phyloP scores from a whole-genome alignment of 495 filamentous ascomycete genomes.

The Lasiosphaeriaceae sp. region DNA sequence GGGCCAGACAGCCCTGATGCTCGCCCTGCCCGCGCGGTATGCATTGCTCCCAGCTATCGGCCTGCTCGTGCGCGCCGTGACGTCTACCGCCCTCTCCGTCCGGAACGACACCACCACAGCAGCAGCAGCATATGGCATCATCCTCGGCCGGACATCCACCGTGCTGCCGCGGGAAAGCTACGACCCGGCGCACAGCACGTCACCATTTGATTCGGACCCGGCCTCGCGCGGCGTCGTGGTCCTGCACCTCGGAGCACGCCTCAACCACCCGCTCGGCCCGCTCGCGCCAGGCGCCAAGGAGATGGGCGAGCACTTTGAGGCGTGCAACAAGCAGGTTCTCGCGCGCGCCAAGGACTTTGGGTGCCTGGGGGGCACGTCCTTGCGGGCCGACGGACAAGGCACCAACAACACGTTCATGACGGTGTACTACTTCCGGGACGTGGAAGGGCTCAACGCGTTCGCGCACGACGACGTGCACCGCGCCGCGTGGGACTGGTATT shows the following conservation, averaged over 20 bases:
- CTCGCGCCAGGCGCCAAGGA: conserved; percentile 29
- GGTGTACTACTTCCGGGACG: conserved; percentile 44
- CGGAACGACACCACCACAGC: not conserved
- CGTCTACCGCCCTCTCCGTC: conserved; percentile 20
- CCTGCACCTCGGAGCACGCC: conserved; percentile 23
- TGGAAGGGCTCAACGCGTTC: conserved; percentile 47
- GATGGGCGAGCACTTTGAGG: conserved; percentile 22
- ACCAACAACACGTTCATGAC: conserved; percentile 33
- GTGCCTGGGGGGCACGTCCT: conserved; percentile 23
- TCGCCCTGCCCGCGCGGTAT: conserved; percentile 35
- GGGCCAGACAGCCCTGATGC: conserved; percentile 31
- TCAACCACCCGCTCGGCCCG: conserved; percentile 31
- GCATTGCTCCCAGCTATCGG: conserved; percentile 31
- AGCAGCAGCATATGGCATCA: conserved; percentile 2
- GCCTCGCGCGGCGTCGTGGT: conserved; percentile 14
- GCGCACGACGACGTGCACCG: conserved; percentile 45
- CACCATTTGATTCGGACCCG: not conserved
- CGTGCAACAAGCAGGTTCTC: conserved; percentile 9
- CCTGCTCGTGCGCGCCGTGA: conserved; percentile 28
- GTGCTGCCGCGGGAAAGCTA: conserved; percentile 7
- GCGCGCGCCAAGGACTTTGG: conserved; percentile 29
- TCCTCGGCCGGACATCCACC: conserved; percentile 8
- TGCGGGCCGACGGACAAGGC: conserved; percentile 17
- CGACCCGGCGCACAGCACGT: not conserved
- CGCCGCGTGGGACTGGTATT: conserved; percentile 46